Base-by-base conservation (phyloP, 2,329 filamentous ascomycete species). In the Colletotrichum magnum region DNA sequence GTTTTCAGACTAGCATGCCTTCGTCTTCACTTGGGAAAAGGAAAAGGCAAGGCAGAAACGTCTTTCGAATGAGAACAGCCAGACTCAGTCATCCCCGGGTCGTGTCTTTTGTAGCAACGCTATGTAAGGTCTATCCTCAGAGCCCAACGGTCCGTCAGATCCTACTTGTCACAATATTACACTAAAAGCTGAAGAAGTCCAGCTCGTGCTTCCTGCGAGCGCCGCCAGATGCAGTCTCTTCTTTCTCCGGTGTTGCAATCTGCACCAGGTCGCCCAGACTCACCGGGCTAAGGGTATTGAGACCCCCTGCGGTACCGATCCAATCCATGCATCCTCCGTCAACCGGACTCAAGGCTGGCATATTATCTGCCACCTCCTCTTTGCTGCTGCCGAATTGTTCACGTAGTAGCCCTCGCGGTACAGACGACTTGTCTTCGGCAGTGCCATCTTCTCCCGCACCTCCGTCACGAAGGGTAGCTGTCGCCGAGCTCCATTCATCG, bases 111-210 rank as follows among this genome's bases (percentile, higher is more conserved):
- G 1, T 6, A 36, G 2, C 7, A 36, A 36, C 32, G 32, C 32
- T 36, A 7, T 10, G 7, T 7, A 10, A 12, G 32, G 10, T 10
- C 32, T 12, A 10, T 36, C 32, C 10, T 12, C 32, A 36, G 10
- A 10, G 1, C 32, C 32, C 32, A 36, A 36, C 32, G 41, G 13
- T 43, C 16, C 6, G 41, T 43, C 41, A 43, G 41, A 43, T 12
- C 5, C 15, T 43, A n/a, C 13, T n/a, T n/a, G 15, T 15, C 16
- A 12, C 41, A 43, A 6, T 6, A 43, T 43, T 21, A 18, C 18
- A 15, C 57, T 43, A 70, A 26, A 83, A 78, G 63, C 76, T 79
- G 56, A 83, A 80, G 72, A 82, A 83, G 68, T 83, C 81, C 70
- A 83, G 72, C 60, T 82, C 77, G 53, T 79, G 77, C 58, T 81